phyloP scores from a whole-genome alignment of 495 filamentous ascomycete species.

The Chaetomium fimeti region DNA sequence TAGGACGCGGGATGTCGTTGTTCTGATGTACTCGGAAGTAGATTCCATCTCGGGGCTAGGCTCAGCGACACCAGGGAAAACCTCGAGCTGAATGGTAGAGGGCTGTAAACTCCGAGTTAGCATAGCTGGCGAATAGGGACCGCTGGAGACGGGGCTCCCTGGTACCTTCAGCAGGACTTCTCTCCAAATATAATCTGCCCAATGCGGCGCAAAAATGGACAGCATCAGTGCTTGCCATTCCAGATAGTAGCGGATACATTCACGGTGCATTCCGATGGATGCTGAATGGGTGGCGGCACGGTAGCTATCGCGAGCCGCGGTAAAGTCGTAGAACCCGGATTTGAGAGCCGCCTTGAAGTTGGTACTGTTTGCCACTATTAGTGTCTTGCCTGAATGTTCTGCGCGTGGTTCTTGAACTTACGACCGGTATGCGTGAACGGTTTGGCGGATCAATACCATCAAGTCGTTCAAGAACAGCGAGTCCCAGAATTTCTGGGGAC shows the following conservation, averaged over 20 bases:
- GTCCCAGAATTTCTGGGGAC: neutral
- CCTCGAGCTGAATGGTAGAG: neutral
- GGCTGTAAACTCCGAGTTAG: neutral
- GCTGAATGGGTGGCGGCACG: conserved; percentile 65
- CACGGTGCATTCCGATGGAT: conserved; percentile 71
- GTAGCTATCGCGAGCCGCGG: conserved; percentile 78
- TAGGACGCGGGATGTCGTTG: neutral
- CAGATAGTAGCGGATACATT: conserved; percentile 68
- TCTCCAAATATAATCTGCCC: conserved; percentile 86
- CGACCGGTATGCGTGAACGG: neutral
- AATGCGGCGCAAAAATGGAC: conserved; percentile 78
- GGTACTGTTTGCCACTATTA: neutral
- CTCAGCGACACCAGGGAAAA: neutral
- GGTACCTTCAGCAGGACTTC: conserved; percentile 78
- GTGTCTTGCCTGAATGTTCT: too few relatives aligned
- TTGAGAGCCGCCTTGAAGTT: conserved; percentile 55
- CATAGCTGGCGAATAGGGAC: neutral
- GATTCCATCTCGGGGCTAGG: neutral
- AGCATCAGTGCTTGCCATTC: conserved; percentile 51
- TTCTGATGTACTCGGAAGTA: neutral
- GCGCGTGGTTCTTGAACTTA: neutral
- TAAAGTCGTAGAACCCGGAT: conserved; percentile 81
- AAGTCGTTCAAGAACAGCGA: neutral
- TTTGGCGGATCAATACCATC: neutral
- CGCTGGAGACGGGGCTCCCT: conserved; percentile 57